These are phyloP conservation scores for Teunomyces barrocoloradensis DNA, from an alignment of 805 yeast genomes.

Conservation along the genomic window DNA sequence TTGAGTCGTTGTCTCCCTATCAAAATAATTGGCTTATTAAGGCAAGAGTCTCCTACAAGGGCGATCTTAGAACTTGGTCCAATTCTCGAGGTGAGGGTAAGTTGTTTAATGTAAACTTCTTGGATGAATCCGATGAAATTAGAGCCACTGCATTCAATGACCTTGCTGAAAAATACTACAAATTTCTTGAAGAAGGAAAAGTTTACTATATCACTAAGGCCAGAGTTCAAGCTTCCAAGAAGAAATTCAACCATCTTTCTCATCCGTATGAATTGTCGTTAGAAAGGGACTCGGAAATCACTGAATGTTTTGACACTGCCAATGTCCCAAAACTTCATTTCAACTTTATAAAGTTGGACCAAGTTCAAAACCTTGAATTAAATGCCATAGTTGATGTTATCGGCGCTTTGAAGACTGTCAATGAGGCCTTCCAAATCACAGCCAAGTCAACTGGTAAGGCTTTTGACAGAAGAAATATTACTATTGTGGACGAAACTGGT, in stretches of 20 bases:
- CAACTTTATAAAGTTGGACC: slow-evolving; percentile 67
- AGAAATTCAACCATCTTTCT: slow-evolving; percentile 75
- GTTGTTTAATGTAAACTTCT: slow-evolving; percentile 79
- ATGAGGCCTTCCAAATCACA: slow-evolving; percentile 71
- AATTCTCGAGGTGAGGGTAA: slow-evolving; percentile 87
- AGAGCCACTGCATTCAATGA: slow-evolving; percentile 94
- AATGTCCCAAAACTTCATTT: slow-evolving; percentile 79
- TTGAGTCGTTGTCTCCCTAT: slow-evolving; percentile 88
- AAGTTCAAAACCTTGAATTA: slow-evolving; percentile 64
- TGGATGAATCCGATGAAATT: slow-evolving; percentile 95
- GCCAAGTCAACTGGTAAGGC: slow-evolving; percentile 88
- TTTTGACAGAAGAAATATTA: slow-evolving; percentile 86
- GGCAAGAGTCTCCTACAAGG: slow-evolving; percentile 85
- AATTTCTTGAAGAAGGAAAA: slow-evolving; percentile 79
- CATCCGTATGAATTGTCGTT: slow-evolving; percentile 87
- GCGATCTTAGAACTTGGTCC: slow-evolving; percentile 85
- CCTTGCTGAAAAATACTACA: slow-evolving; percentile 74
- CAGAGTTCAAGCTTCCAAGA: slow-evolving; percentile 77
- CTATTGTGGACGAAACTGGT: slow-evolving; percentile 81
- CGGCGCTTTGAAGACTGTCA: slow-evolving; percentile 78
- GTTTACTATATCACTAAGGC: slow-evolving; percentile 84
- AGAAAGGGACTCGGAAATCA: slow-evolving; percentile 75
- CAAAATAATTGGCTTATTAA: slow-evolving; percentile 89
- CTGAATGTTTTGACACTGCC: slow-evolving; percentile 57
- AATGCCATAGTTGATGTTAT: slow-evolving; percentile 80